These are phyloP conservation scores for Cladosporium sp. DNA, from an alignment of 2,329 filamentous ascomycete species.

Conservation along the genomic window DNA sequence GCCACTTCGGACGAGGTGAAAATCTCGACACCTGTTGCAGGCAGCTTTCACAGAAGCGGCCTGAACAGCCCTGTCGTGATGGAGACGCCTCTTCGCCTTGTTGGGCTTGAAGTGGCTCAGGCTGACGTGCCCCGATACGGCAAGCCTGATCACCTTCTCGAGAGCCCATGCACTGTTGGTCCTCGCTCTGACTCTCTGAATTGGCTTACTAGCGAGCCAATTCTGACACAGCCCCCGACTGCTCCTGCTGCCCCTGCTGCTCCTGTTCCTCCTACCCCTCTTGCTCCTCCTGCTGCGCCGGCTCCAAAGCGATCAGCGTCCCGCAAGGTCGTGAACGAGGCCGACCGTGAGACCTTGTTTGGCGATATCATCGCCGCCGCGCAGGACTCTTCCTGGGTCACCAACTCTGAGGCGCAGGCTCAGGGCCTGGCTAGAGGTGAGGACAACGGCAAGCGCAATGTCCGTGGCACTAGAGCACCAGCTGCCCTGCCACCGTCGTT, in stretches of 20 bases:
- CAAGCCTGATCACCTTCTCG: neutral
- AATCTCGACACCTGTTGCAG: constrained; percentile 5
- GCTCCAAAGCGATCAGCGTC: neutral
- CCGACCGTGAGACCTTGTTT: neutral
- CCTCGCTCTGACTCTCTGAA: neutral
- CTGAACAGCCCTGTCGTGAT: neutral
- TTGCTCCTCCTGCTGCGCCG: neutral
- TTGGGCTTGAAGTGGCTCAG: constrained; percentile 9
- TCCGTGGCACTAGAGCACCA: neutral
- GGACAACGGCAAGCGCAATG: neutral
- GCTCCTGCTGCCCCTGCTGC: neutral
- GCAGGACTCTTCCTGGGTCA: neutral
- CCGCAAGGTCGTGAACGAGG: neutral
- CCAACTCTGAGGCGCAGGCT: neutral
- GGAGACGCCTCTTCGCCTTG: neutral
- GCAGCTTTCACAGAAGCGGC: neutral
- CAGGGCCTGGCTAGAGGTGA: neutral
- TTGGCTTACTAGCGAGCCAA: neutral
- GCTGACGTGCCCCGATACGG: neutral
- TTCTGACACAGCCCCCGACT: neutral
- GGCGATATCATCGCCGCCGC: neutral
- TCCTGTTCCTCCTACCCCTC: too few species aligned
- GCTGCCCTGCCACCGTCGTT: neutral
- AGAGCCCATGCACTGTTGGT: too few species aligned
- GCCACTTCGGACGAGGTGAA: neutral